Base-by-base conservation (phyloP, 345 rosid genomes). In the Salix arbutifolia region DNA sequence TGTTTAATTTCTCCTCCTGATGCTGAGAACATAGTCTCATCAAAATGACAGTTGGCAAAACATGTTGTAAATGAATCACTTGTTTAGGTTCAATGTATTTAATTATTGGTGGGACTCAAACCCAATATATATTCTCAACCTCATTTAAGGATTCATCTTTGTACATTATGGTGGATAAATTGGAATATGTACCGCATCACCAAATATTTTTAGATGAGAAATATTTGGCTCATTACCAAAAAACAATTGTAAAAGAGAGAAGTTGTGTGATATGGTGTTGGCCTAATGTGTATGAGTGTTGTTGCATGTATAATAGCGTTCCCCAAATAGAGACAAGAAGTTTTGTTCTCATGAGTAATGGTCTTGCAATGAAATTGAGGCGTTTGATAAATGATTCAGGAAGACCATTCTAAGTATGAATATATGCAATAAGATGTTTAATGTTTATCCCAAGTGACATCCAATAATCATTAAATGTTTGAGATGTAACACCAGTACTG, bases 321-420 rank as follows among this genome's bases (percentile, higher is more conserved):
- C 37, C 50, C 52, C 52, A 72, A 17, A 18, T 16, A 10, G 48
- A 72, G 56, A 35, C 3, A 40, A 0, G 12, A 10, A 40, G 44
- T 40, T 42, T 42, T 42, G 46, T 2, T 42, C 1, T 42, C 0
- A 10, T 37, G 40, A 42, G 4, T 10, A 42, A 10, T 42, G 46
- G 14, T 2, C n/a, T 3, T n/a, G 56, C 38, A 19, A 60, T 73
- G 8, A 80, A 44, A 12, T 77, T 26, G 2, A 80, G 0, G 4
- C 42, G 0, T 71, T 80, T 71, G 2, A 77, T 77, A 4, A 83
- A 26, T 0, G 60, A 79, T 65, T 76, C 0, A 11, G 9, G 17
- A 0, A 69, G 14, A 21, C 40, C 66, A 73, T 76, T 76, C 40
- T 76, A 42, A 17, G 71, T 71, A 60, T 82, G 56, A 26, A 53